Base-by-base conservation (phyloP, 2,329 filamentous ascomycete genomes). In the Penicillium griseofulvum region DNA sequence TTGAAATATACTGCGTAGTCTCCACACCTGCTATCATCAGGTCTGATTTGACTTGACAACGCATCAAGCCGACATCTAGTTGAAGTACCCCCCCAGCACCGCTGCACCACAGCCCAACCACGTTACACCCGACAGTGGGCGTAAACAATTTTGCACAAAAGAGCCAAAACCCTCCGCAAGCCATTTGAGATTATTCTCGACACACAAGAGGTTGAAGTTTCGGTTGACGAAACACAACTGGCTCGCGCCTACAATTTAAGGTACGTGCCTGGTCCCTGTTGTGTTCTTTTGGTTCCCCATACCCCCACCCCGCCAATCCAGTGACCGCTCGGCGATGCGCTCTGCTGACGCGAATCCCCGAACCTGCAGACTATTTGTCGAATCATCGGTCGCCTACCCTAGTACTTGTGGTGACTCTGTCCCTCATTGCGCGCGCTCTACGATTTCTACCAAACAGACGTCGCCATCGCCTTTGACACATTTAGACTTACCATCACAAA, bases 31-130 rank as follows among this genome's bases (percentile, higher is more conserved):
- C 62, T 63, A 68, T 65, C 59, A 62, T 61, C 59, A 64, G 62
- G 60, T 59, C 61, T 45, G 60, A 66, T 61, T 54, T 44, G 46
- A 60, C 58, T 62, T 74, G 74, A 75, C 75, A 76, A 75, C 74
- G 68, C 74, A 77, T 76, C 73, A 70, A 67, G 64, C 45, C 51
- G 51, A 41, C 65, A 59, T 64, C 60, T 64, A 62, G 62, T 69
- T 67, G 69, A 66, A 61, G 44, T 51, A 54, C 28, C 65, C 70
- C 70, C 65, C 71, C 69, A 65, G 63, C 62, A 67, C 64, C 64
- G 62, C 72, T 77, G 75, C 75, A 75, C 71, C 71, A 71, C 67
- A 73, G 74, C 75, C 74, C 74, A 76, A 77, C 74, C 71, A 73
- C 70, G 70, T 73, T 71, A 71, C 69, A 71, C 64, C 65, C 63